Evolutionary conservation across 768 basidiomycete genomes (phyloP), one percentile per base, ranked within the genome.

Genomic region (Collybiopsis confluens): DNA sequence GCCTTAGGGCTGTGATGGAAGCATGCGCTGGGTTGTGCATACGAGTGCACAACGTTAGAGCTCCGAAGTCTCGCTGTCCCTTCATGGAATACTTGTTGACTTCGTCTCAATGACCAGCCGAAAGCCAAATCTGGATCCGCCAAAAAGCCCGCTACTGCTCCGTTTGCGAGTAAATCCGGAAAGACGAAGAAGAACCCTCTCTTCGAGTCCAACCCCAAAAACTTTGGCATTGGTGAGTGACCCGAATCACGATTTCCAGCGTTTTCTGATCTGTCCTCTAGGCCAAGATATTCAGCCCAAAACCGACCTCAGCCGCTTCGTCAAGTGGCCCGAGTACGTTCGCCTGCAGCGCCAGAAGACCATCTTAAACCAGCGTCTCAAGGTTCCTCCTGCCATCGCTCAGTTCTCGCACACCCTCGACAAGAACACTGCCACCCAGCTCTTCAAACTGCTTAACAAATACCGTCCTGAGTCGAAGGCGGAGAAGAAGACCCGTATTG

Each of bases 301-400:
- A 69, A 82, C 82, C 52, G 96, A 98, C 74, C 74, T 98, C 60
- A 96, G 92, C 54, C 91, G 95, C 70, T 98, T 98, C 76, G 91
- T 98, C 77, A 98, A 97, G 73, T 99, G 96, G 96, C 96, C 96
- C 62, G 93, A 96, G 76, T 99, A 99, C 67, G 85, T 99, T 62
- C 92, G 93, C 67, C 88, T 98, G 41, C 96, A 99, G 68, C 87
- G 96, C 68, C 94, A 98, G 75, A 98, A 98, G 79, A 92, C 98
- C 66, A 96, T 99, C 74, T 87, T 99, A 57, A 78, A 91, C 82
- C 93, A 98, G 76, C 92, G 96, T 65, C 80, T 99, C 63, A 99
- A 99, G 82, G 94, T 97, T 23, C 96, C 96, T 61, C 96, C 96
- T 36, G 92, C 96, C 62, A 96, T 99, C 64, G 91, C 95, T 45